phyloP scores from a whole-genome alignment of 352 stramenopile species.

The Phytophthora cryptogea region DNA sequence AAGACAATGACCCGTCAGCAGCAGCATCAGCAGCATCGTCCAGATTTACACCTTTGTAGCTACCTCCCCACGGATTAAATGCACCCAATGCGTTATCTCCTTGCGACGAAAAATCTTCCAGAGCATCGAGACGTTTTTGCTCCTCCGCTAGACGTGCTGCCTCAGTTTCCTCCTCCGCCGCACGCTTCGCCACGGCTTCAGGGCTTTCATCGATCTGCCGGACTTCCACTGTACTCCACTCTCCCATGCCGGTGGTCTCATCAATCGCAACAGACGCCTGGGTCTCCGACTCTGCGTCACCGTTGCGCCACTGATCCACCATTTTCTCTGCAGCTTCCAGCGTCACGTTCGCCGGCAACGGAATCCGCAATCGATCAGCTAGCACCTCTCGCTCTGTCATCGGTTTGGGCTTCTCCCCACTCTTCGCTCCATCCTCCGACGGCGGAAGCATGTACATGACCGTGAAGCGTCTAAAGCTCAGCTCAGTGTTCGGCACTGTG shows the following conservation, averaged over 20 bases:
- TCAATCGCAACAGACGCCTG: conserved; percentile 45
- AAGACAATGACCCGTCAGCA: not conserved
- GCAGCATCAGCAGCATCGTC: conserved; percentile 33
- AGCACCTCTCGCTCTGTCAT: conserved; percentile 57
- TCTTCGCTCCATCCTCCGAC: conserved; percentile 14
- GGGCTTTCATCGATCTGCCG: conserved; percentile 76
- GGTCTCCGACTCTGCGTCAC: conserved; percentile 20
- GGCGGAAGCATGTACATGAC: conserved; percentile 67
- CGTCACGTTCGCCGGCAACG: conserved; percentile 61
- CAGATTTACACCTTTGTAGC: conserved; percentile 82
- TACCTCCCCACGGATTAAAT: conserved; percentile 84
- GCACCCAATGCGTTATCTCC: conserved; percentile 78
- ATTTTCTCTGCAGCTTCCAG: conserved; percentile 70
- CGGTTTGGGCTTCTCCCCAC: conserved; percentile 27
- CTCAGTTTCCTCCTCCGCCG: conserved; percentile 49
- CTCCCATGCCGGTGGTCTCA: conserved; percentile 78
- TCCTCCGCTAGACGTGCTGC: conserved; percentile 45
- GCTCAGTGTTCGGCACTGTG: conserved; percentile 69
- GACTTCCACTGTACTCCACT: conserved; percentile 82
- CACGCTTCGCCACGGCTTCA: conserved; percentile 58
- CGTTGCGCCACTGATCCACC: conserved; percentile 48
- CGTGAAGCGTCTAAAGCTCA: conserved; percentile 62
- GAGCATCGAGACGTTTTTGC: conserved; percentile 54
- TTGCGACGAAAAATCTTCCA: conserved; percentile 70
- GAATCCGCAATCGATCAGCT: conserved; percentile 70